Percentiles rank a stretch among this genome's conserved stretches.
phyloP scores from a whole-genome alignment of 2,329 filamentous ascomycete genomes.

The Hymenoscyphus fructigenus region DNA sequence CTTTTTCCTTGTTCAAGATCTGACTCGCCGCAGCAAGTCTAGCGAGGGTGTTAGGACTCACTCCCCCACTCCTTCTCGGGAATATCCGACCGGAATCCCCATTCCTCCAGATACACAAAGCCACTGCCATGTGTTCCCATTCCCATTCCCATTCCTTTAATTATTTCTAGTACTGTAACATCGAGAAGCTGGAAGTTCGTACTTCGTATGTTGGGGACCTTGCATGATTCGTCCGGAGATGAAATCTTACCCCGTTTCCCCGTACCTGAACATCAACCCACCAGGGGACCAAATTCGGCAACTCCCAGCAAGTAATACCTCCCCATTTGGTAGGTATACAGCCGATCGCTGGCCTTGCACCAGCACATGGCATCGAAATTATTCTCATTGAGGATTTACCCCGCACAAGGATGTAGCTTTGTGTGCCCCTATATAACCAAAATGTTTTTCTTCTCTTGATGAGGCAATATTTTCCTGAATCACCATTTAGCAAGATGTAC shows the following conservation, averaged over 20 bases:
- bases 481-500: neutral
- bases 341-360: neutral
- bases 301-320: neutral
- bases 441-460: neutral
- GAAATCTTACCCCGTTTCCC: neutral
- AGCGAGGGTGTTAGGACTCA: too few relatives aligned
- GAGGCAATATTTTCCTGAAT: neutral
- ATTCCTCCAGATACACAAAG: too few relatives aligned
- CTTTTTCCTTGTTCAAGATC: too few relatives aligned
- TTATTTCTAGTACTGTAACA: neutral
- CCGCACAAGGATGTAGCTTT: neutral
- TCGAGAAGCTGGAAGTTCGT: neutral
- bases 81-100: too few relatives aligned
- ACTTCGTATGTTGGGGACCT: neutral
- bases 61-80: too few relatives aligned
- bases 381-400: neutral
- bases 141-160: too few relatives aligned
- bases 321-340: neutral
- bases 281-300: neutral
- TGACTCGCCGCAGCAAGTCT: too few relatives aligned
- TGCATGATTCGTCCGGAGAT: neutral
- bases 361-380: neutral
- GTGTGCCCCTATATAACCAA: neutral
- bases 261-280: neutral
- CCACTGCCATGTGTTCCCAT: too few relatives aligned